A percentile compares a stretch with the other conserved stretches of the same genome.
phyloP scores from a whole-genome alignment of 2,329 filamentous ascomycete species.

The Talaromyces sp. region DNA sequence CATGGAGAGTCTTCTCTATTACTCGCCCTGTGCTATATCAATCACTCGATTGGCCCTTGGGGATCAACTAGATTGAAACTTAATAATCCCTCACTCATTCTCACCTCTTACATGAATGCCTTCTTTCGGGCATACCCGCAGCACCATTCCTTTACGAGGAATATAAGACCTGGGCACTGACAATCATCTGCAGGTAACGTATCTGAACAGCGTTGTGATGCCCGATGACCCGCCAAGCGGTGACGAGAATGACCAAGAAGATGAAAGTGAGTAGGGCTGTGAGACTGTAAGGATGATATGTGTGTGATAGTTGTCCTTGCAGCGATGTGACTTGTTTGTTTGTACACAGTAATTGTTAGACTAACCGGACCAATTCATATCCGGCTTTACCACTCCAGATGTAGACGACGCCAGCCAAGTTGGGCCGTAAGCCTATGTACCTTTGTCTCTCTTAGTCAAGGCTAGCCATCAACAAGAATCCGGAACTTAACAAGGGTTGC shows the following conservation, averaged over 20 bases:
- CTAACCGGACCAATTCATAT: not conserved
- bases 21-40: not conserved
- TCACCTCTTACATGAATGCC: not conserved
- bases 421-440: not conserved
- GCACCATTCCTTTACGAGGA: slow-evolving; percentile 13
- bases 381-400: not conserved
- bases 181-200: slow-evolving; percentile 57
- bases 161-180: slow-evolving; percentile 16
- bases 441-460: not conserved
- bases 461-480: not conserved
- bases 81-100: slow-evolving; percentile 8
- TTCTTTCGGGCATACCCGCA: slow-evolving; percentile 16
- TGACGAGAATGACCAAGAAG: slow-evolving; percentile 3
- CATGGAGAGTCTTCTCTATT: not conserved
- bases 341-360: not conserved
- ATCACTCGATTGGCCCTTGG: slow-evolving; percentile 1
- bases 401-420: not conserved
- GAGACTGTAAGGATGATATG: not conserved
- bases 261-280: slow-evolving; percentile 1
- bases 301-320: not conserved
- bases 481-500: not conserved
- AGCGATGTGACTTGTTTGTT: not conserved
- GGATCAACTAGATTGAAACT: slow-evolving; percentile 8
- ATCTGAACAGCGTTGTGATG: slow-evolving; percentile 71
- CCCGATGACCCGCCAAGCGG: slow-evolving; percentile 51